phyloP scores from a whole-genome alignment of 768 basidiomycete species.

The Pisolithus tinctorius region DNA sequence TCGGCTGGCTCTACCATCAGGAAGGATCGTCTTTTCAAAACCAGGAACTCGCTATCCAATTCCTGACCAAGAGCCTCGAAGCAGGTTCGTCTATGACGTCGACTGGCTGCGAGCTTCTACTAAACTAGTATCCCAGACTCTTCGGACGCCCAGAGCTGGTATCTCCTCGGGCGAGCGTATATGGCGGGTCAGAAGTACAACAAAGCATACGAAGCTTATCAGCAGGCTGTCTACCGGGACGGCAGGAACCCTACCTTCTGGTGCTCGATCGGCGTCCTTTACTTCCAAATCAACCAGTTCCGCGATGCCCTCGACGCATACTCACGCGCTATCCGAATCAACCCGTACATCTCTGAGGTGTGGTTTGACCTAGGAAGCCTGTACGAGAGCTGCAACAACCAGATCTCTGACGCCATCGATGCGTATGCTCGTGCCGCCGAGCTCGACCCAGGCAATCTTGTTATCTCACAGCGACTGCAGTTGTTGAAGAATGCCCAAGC shows the following conservation, averaged over 20 bases:
- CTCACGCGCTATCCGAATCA: conserved; percentile 96
- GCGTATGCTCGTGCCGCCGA: conserved; percentile 94
- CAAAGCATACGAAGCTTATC: conserved; percentile 99
- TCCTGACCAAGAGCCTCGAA: conserved; percentile 91
- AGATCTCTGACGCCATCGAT: conserved; percentile 97
- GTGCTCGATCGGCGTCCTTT: conserved; percentile 98
- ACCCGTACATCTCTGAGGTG: conserved; percentile 87
- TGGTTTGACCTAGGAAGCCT: conserved; percentile 90
- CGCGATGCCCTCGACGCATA: conserved; percentile 98
- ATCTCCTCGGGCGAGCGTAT: conserved; percentile 94
- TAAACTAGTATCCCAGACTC: conserved; percentile 54
- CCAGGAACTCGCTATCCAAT: conserved; percentile 89
- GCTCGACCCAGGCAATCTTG: conserved; percentile 79
- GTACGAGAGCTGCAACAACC: conserved; percentile 98
- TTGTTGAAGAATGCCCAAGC: conserved; percentile 74
- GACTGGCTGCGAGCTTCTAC: neutral
- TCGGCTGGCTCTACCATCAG: conserved; percentile 97
- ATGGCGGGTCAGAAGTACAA: conserved; percentile 99
- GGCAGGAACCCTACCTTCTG: conserved; percentile 99
- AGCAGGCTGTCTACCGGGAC: conserved; percentile 98
- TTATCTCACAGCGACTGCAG: conserved; percentile 75
- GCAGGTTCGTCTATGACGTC: conserved; percentile 53
- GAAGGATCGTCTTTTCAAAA: conserved; percentile 93
- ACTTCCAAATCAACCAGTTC: conserved; percentile 99
- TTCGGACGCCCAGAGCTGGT: conserved; percentile 97